Base-by-base conservation (phyloP, 495 filamentous ascomycete species). In the Aspergillus haitiensis region DNA sequence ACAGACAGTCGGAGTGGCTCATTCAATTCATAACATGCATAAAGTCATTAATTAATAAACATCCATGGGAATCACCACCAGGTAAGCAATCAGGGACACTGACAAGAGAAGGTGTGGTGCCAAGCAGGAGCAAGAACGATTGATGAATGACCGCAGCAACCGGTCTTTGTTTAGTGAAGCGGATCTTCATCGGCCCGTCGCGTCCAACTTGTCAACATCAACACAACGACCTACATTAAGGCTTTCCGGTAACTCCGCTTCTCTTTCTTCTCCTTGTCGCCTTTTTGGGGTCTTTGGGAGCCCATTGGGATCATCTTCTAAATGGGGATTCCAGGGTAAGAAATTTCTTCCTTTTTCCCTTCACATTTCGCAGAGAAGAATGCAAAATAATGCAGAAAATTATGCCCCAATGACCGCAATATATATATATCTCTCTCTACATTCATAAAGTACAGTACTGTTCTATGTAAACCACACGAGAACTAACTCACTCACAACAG, bases 311-410 rank as follows among this genome's bases (percentile, higher is more conserved):
- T 50, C 39, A 60, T 56, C 35, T 13, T 53, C 47, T 27, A 48
- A 65, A 74, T 80, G 78, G 78, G 78, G 55, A 79, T 80, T 47
- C 76, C 78, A 33, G 77, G 77, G 77, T 80, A 71, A 64, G 77
- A 1, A 16, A 27, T 18, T 5, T 52, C 52, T 32, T 13, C 34
- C 21, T 39, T 21, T 52, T 39, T 46, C 9, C 47, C 16, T 37
- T 35, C 31, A 12, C 4, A 27, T 33, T 13, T 53, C 10, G 39
- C 34, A 36, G 51, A 56, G 44, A 21, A 18, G 36, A 12, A 11
- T 3, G 21, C 12, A 27, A 7, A 11, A 27, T 10, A 39, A 47
- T 35, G 13, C 34, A 59, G 56, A 34, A 40, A 47, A 52, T 18
- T 7, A 10, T 18, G n/a, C 32, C 15, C 32, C 53, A 36, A 55